These are phyloP conservation scores for Ophiocordyceps camponoti-saundersi DNA, from an alignment of 2,329 filamentous ascomycete species.

Conservation along the genomic window DNA sequence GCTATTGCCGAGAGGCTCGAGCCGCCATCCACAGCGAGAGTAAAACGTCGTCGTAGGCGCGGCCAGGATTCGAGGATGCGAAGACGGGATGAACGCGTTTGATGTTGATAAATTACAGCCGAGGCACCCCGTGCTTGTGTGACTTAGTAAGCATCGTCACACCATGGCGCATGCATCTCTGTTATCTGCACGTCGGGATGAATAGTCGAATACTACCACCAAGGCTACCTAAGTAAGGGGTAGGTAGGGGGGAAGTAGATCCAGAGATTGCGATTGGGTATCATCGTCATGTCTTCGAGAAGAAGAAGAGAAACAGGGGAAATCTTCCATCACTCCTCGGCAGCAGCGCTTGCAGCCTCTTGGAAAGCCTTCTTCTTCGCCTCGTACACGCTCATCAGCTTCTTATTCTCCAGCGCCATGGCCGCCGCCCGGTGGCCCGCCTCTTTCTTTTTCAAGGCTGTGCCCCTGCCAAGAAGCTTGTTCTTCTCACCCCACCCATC, in stretches of 20 bases:
- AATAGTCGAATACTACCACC: too few relatives aligned
- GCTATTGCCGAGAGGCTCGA: neutral
- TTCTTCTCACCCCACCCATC: constrained; percentile 51
- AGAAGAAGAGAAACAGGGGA: neutral
- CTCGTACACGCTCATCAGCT: constrained; percentile 34
- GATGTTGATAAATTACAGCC: neutral
- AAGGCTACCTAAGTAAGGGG: constrained; percentile 36
- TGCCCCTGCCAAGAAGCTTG: constrained; percentile 44
- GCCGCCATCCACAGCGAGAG: neutral
- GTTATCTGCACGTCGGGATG: too few relatives aligned
- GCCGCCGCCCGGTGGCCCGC: constrained; percentile 51
- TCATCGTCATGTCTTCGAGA: neutral
- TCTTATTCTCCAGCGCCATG: constrained; percentile 47
- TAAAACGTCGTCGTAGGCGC: neutral
- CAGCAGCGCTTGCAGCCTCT: constrained; percentile 12
- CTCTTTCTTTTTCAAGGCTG: constrained; percentile 49
- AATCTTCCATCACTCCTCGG: neutral
- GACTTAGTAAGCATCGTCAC: neutral
- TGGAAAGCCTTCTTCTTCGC: constrained; percentile 29
- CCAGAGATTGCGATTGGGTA: neutral
- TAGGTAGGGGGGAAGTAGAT: too few relatives aligned
- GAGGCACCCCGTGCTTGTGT: neutral
- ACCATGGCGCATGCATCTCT: too few relatives aligned
- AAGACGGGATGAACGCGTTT: neutral
- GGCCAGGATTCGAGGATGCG: neutral